These are phyloP conservation scores for Suillus alpinus DNA, from an alignment of 768 basidiomycete genomes.

Conservation along the genomic window DNA sequence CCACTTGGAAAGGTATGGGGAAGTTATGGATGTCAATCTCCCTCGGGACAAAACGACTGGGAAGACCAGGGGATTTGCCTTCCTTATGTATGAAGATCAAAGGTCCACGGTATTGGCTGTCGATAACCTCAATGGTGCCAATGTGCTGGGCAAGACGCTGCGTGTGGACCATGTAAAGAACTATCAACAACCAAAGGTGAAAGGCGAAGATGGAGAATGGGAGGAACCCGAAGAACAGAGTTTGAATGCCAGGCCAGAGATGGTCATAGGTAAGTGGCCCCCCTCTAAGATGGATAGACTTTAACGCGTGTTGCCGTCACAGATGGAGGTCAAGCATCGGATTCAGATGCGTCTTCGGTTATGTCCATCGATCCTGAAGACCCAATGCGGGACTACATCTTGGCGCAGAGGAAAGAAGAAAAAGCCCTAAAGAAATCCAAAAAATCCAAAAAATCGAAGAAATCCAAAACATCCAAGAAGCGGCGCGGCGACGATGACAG, in stretches of 20 bases:
- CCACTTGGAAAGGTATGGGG: constrained; percentile 72
- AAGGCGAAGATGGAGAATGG: constrained; percentile 83
- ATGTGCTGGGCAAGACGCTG: constrained; percentile 79
- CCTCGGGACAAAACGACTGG: constrained; percentile 93
- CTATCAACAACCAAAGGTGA: constrained; percentile 83
- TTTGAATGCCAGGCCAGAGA: constrained; percentile 80
- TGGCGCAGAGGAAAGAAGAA: constrained; percentile 70
- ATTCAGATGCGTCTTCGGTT: constrained; percentile 62
- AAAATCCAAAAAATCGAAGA: constrained; percentile 55
- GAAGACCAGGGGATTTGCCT: constrained; percentile 88
- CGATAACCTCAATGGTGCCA: constrained; percentile 96
- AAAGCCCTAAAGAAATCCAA: constrained; percentile 64
- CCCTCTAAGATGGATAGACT: neutral
- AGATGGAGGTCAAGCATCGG: constrained; percentile 57
- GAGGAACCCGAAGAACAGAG: constrained; percentile 82
- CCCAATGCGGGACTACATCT: constrained; percentile 93
- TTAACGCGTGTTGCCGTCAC: constrained; percentile 8
- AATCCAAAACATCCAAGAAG: constrained; percentile 76
- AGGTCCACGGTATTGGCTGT: constrained; percentile 93
- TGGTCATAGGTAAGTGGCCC: constrained; percentile 53
- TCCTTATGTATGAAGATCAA: constrained; percentile 99
- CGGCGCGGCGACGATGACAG: constrained; percentile 33
- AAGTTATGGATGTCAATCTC: constrained; percentile 91
- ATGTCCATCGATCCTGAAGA: constrained; percentile 90
- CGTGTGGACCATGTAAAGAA: constrained; percentile 92